Conservation (phyloP, 495 filamentous ascomycete species). For the Hypoxylon perforatum region DNA sequence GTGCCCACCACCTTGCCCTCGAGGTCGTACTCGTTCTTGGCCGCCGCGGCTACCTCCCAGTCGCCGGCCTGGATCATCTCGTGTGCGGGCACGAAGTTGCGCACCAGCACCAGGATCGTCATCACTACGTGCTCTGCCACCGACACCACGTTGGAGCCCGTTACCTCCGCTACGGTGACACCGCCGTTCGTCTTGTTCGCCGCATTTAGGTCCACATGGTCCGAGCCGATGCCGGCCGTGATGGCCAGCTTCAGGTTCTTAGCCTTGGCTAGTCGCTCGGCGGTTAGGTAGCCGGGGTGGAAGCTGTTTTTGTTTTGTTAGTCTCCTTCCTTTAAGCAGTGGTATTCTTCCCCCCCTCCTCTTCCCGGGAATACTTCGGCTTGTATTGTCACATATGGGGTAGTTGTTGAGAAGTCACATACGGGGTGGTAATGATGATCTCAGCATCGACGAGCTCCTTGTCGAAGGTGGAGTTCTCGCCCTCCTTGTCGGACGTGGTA, state of each 20-base stretch:
- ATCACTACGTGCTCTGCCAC: constrained; percentile 97
- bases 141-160: constrained; percentile 91
- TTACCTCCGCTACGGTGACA: constrained; percentile 96
- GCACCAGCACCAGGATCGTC: constrained; percentile 95
- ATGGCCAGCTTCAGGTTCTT: constrained; percentile 98
- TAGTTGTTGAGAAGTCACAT: constrained; percentile 51
- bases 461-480: constrained; percentile 92
- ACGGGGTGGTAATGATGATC: constrained; percentile 99
- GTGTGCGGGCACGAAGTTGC: constrained; percentile 98
- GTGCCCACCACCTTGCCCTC: constrained; percentile 98
- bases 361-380: neutral
- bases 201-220: constrained; percentile 96
- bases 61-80: constrained; percentile 89
- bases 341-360: neutral
- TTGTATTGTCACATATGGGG: constrained; percentile 3
- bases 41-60: constrained; percentile 94
- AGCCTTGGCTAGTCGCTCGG: constrained; percentile 94
- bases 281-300: constrained; percentile 97
- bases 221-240: constrained; percentile 97
- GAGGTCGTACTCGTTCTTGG: constrained; percentile 97
- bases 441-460: constrained; percentile 95
- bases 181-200: constrained; percentile 99
- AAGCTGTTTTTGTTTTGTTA: constrained; percentile 71
- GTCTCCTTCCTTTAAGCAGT: neutral
- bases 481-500: constrained; percentile 97